Evolutionary conservation across 2,329 filamentous ascomycete species (phyloP).

Genomic region (Parascedosporium putredinis): DNA sequence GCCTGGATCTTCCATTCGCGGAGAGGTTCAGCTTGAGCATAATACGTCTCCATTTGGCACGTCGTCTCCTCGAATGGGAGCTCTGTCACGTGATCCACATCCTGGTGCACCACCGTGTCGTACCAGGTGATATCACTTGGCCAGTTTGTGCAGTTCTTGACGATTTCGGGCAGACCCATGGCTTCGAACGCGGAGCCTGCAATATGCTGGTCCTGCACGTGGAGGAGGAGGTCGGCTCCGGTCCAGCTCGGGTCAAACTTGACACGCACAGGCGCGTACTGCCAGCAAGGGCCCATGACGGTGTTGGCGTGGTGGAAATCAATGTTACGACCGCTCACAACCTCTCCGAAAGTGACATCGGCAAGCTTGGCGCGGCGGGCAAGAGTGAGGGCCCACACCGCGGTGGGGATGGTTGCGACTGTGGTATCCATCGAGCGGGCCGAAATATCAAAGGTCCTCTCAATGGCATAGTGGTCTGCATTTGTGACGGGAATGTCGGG

Average conservation of each 20-base stretch:
- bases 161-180: constrained; percentile 44
- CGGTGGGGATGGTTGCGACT: constrained; percentile 54
- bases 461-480: constrained; percentile 29
- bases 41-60: constrained; percentile 45
- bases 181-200: constrained; percentile 44
- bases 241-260: constrained; percentile 40
- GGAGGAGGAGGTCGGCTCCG: constrained; percentile 38
- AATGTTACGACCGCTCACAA: constrained; percentile 54
- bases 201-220: constrained; percentile 47
- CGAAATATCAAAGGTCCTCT: constrained; percentile 33
- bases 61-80: constrained; percentile 28
- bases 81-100: constrained; percentile 50
- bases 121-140: constrained; percentile 30
- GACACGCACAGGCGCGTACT: constrained; percentile 55
- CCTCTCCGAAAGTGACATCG: constrained; percentile 57
- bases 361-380: constrained; percentile 38
- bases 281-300: constrained; percentile 56
- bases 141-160: constrained; percentile 36
- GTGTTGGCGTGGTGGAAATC: constrained; percentile 31
- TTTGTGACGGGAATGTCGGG: constrained; percentile 26
- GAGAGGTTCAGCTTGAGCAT: constrained; percentile 46
- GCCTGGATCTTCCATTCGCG: constrained; percentile 52
- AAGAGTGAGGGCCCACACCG: constrained; percentile 54
- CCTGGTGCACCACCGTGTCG: constrained; percentile 48
- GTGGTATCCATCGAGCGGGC: constrained; percentile 44